These are phyloP conservation scores for Moesziomyces sp. DNA, from an alignment of 1,284 basidiomycete genomes.

Conservation along the genomic window DNA sequence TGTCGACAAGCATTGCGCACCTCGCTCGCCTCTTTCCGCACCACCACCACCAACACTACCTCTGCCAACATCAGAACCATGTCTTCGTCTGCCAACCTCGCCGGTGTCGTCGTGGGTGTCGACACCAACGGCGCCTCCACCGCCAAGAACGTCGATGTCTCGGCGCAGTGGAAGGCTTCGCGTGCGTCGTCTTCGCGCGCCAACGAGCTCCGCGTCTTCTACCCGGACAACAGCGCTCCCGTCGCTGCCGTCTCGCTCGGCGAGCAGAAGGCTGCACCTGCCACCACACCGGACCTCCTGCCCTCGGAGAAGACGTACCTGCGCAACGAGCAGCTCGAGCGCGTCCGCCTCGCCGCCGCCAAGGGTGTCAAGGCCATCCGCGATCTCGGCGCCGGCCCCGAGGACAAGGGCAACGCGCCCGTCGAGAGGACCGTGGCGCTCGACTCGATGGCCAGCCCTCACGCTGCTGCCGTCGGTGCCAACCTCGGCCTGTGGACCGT, in stretches of 20 bases:
- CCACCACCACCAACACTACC: slow-evolving; percentile 13
- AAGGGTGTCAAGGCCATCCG: slow-evolving; percentile 63
- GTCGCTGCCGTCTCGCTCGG: slow-evolving; percentile 61
- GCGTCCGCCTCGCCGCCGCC: slow-evolving; percentile 60
- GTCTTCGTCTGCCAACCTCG: slow-evolving; percentile 25
- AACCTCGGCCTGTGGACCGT: slow-evolving; percentile 61
- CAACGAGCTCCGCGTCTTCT: slow-evolving; percentile 62
- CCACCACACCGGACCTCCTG: slow-evolving; percentile 58
- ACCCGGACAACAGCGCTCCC: slow-evolving; percentile 45
- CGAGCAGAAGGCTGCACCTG: slow-evolving; percentile 58
- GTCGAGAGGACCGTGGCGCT: slow-evolving; percentile 51
- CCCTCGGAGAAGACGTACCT: slow-evolving; percentile 54
- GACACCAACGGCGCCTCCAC: slow-evolving; percentile 48
- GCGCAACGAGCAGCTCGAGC: slow-evolving; percentile 63
- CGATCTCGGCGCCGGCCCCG: slow-evolving; percentile 54
- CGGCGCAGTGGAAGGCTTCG: slow-evolving; percentile 60
- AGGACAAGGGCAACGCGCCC: slow-evolving; percentile 40
- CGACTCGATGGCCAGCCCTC: slow-evolving; percentile 58
- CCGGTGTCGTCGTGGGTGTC: slow-evolving; percentile 53
- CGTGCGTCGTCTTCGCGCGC: slow-evolving; percentile 57
- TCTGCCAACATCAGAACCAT: slow-evolving; percentile 19
- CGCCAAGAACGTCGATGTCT: slow-evolving; percentile 53
- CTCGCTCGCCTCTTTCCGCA: slow-evolving; percentile 12
- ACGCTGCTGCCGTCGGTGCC: slow-evolving; percentile 63
- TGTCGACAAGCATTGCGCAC: slow-evolving; percentile 38